These are phyloP conservation scores for Brassica juncea DNA, from an alignment of 345 rosid species.

Conservation along the genomic window DNA sequence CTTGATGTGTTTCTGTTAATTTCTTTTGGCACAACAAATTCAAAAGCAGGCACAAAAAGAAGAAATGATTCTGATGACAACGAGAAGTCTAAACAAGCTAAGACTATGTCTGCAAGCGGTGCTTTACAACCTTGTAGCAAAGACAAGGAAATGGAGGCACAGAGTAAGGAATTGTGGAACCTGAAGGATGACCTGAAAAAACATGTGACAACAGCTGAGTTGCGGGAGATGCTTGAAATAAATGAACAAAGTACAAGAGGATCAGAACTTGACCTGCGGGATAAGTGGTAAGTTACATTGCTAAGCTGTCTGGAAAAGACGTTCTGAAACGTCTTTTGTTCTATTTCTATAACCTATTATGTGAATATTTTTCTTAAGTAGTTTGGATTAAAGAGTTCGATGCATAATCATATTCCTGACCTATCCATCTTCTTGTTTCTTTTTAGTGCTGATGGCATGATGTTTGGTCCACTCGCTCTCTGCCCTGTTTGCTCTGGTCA, in stretches of 20 bases:
- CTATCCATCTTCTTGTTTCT: constrained; percentile 25
- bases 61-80: constrained; percentile 48
- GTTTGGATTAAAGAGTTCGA: constrained; percentile 1
- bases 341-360: no score
- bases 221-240: constrained; percentile 78
- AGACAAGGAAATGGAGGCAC: constrained; percentile 69
- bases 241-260: constrained; percentile 80
- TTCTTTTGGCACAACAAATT: constrained; percentile 39
- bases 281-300: constrained; percentile 61
- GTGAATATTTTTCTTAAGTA: no score
- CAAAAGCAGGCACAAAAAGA: constrained; percentile 63
- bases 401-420: constrained; percentile 6
- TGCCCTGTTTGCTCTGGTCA: constrained; percentile 77
- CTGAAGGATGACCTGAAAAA: constrained; percentile 84
- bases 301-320: background rate
- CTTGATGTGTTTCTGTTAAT: constrained; percentile 28
- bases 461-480: constrained; percentile 78
- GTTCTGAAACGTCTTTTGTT: constrained; percentile 7
- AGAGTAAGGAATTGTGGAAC: constrained; percentile 79
- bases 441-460: constrained; percentile 91
- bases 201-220: constrained; percentile 67
- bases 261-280: constrained; percentile 88
- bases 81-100: constrained; percentile 58
- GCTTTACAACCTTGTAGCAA: constrained; percentile 43
- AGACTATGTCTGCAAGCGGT: constrained; percentile 45